Evolutionary conservation across 176 grass and related monocot species (phyloP).

Genomic region (Hsuehochloa calcarea): DNA sequence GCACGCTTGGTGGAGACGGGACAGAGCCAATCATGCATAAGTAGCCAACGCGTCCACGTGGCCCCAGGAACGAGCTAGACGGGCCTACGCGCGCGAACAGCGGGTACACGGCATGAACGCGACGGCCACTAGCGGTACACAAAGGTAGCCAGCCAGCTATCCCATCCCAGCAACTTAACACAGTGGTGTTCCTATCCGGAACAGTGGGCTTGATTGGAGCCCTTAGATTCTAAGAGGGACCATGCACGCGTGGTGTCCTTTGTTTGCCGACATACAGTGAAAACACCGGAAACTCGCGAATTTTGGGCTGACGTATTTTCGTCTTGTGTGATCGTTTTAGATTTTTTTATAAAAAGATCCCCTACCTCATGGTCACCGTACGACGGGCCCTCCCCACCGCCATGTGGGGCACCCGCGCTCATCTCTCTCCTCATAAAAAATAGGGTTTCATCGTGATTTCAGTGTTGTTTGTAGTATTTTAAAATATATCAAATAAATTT

Average conservation of each 20-base stretch:
- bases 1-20: slow-evolving; percentile 12
- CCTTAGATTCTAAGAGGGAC: background rate
- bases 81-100: background rate
- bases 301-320: no score
- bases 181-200: background rate
- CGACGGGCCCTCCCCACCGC: no score
- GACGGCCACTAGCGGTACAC: background rate
- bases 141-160: background rate
- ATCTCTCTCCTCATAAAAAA: no score
- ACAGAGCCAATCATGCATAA: slow-evolving; percentile 6
- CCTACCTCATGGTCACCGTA: no score
- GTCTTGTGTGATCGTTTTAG: no score
- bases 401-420: no score
- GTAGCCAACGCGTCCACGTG: slow-evolving; percentile 22
- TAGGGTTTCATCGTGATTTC: no score
- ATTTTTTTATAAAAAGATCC: no score
- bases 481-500: no score
- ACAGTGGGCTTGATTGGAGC: background rate
- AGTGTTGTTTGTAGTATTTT: no score
- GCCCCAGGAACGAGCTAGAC: slow-evolving; percentile 1
- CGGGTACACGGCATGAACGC: background rate
- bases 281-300: background rate
- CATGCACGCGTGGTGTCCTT: slow-evolving; percentile 1
- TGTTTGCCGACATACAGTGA: slow-evolving; percentile 34
- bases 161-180: background rate